Percentiles rank a stretch among this genome's conserved stretches.
Conservation (phyloP, 2,329 filamentous ascomycete genomes). For the Aspergillus spinulosporus region DNA sequence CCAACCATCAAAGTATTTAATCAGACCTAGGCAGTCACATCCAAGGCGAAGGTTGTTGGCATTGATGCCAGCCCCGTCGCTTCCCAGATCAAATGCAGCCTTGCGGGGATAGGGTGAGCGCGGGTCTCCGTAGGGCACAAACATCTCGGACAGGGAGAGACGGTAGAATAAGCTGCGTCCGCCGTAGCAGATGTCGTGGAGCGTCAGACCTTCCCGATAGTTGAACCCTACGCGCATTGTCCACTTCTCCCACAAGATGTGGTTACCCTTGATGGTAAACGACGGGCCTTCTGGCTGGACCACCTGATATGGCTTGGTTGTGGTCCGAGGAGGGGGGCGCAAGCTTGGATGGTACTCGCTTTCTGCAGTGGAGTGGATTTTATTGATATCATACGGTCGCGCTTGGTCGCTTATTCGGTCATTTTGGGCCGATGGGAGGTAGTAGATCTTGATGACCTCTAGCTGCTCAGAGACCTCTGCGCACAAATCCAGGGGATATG, state of each 20-base stretch:
- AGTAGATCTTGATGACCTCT: not conserved
- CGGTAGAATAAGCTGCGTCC: conserved; percentile 44
- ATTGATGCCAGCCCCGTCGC: conserved; percentile 45
- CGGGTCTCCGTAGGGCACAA: conserved; percentile 48
- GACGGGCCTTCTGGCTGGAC: not conserved
- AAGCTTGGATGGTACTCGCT: not conserved
- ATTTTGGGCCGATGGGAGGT: not conserved
- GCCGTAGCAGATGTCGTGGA: conserved; percentile 46
- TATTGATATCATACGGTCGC: no score
- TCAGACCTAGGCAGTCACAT: conserved; percentile 48
- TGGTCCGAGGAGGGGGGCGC: not conserved
- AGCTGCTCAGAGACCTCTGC: not conserved
- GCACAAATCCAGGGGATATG: not conserved
- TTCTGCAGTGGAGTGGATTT: not conserved
- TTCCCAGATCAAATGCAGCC: conserved; percentile 48
- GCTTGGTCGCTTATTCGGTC: no score
- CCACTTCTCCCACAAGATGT: conserved; percentile 48
- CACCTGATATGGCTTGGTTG: not conserved
- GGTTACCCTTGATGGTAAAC: conserved; percentile 24
- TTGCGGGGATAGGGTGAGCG: conserved; percentile 46
- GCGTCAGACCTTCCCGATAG: conserved; percentile 46
- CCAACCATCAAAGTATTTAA: conserved; percentile 47
- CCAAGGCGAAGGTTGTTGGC: conserved; percentile 46
- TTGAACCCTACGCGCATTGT: conserved; percentile 47
- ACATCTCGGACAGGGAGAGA: conserved; percentile 47